Conservation (phyloP, 164 flowering plant genomes). For the Vitis amurensis region DNA sequence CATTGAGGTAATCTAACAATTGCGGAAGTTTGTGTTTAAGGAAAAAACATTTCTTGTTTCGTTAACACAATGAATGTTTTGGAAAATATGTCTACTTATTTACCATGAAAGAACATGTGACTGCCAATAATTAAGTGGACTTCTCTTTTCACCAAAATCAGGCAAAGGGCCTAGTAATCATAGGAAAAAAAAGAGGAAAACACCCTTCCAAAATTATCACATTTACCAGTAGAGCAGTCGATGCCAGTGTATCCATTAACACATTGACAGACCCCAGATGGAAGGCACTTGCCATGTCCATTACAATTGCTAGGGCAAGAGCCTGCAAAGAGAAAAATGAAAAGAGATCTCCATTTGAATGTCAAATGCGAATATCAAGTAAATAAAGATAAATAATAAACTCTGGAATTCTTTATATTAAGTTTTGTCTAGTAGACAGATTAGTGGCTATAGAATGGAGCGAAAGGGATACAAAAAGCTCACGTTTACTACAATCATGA, state of each 20-base stretch:
- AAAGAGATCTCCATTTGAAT: neutral
- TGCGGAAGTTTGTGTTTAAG: neutral
- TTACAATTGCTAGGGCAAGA: conserved; percentile 76
- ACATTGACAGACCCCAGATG: conserved; percentile 80
- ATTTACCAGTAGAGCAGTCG: conserved; percentile 95
- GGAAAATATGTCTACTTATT: neutral
- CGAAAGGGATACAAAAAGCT: conserved; percentile 26
- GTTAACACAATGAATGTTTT: neutral
- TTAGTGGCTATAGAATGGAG: neutral
- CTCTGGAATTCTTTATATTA: neutral
- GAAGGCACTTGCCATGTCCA: conserved; percentile 78
- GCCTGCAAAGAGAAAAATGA: conserved; percentile 43
- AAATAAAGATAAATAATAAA: neutral
- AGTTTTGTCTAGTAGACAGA: neutral
- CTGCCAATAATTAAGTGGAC: neutral
- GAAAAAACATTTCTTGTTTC: neutral
- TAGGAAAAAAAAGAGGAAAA: neutral
- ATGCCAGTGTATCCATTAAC: conserved; percentile 77
- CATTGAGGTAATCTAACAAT: neutral
- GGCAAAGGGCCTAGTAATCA: neutral
- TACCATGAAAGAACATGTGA: neutral
- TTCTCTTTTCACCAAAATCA: neutral
- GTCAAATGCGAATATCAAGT: neutral
- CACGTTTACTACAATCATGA: conserved; percentile 83
- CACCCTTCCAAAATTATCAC: neutral